These are phyloP conservation scores for Calophaca sinica DNA, from an alignment of 306 rosid genomes.

Conservation along the genomic window DNA sequence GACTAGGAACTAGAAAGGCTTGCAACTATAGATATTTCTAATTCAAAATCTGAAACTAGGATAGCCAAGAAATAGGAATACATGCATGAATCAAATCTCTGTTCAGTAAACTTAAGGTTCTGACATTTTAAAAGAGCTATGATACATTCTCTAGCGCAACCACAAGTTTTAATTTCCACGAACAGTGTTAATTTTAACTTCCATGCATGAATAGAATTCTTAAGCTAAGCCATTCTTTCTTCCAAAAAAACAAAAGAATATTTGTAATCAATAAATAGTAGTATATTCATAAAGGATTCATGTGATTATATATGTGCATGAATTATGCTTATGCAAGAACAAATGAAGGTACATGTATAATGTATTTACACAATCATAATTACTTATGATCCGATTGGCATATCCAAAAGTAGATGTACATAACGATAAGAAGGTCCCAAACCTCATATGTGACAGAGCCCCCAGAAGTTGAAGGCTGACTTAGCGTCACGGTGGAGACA, in stretches of 20 bases:
- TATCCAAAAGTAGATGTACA: not conserved
- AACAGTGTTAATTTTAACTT: not conserved
- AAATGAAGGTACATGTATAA: not conserved
- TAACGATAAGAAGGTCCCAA: conserved; percentile 25
- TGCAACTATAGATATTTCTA: not conserved
- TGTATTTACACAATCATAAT: not conserved
- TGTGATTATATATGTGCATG: too few relatives aligned
- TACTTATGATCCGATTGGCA: not conserved
- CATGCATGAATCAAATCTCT: not conserved
- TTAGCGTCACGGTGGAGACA: conserved; percentile 91
- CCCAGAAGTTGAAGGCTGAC: conserved; percentile 88
- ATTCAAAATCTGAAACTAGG: not conserved
- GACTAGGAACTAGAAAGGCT: too few relatives aligned
- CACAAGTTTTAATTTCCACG: not conserved
- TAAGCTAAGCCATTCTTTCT: conserved; percentile 5
- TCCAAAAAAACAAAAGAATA: not conserved
- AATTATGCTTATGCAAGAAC: not conserved
- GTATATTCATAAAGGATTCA: too few relatives aligned
- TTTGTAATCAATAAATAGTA: not conserved
- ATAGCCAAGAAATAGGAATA: not conserved
- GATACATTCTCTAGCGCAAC: not conserved
- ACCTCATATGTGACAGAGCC: conserved; percentile 97
- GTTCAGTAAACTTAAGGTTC: not conserved
- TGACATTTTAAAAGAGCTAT: not conserved
- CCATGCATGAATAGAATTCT: not conserved